phyloP scores from a whole-genome alignment of 2,329 filamentous ascomycete species.

The Apiospora aurea region DNA sequence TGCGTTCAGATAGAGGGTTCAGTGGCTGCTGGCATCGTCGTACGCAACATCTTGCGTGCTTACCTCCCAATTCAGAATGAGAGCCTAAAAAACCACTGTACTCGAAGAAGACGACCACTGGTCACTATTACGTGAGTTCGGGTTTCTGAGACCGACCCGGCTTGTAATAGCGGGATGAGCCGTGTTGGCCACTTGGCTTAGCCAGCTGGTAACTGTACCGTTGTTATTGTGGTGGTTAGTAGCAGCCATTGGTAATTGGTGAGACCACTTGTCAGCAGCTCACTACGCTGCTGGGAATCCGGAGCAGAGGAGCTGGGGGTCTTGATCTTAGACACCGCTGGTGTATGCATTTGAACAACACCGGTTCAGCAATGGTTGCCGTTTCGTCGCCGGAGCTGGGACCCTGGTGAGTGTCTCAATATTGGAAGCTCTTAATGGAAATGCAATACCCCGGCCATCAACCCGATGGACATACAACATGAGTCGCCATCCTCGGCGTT shows the following conservation, averaged over 20 bases:
- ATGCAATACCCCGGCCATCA: neutral
- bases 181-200: neutral
- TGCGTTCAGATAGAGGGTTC: neutral
- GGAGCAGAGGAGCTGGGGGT: neutral
- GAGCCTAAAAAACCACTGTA: neutral
- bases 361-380: neutral
- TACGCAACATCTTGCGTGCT: neutral
- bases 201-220: neutral
- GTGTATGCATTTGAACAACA: neutral
- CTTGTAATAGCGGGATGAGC: neutral
- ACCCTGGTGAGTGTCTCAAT: neutral
- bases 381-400: neutral
- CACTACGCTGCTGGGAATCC: neutral
- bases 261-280: neutral
- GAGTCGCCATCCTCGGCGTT: neutral
- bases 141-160: neutral
- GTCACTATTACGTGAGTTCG: neutral
- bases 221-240: neutral
- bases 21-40: neutral
- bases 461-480: conserved; percentile 34
- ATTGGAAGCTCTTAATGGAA: neutral
- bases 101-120: neutral
- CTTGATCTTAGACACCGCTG: neutral
- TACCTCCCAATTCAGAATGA: neutral
- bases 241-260: neutral